Conservation (phyloP, 2,329 filamentous ascomycete species). For the Aspergillus sp. region DNA sequence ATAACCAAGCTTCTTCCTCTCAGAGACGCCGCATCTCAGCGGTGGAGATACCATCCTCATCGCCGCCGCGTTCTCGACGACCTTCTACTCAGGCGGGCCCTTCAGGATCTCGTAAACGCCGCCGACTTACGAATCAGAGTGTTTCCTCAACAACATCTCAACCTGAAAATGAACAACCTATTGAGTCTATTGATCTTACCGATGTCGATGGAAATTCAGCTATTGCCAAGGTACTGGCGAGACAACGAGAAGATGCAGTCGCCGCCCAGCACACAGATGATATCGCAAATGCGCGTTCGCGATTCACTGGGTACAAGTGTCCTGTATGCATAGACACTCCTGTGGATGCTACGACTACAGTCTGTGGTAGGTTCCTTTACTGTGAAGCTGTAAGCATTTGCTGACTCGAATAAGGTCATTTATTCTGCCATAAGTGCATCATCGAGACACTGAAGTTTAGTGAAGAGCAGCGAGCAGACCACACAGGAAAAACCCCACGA, state of each 20-base stretch:
- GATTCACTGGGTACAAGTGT: constrained; percentile 54
- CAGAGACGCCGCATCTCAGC: background rate
- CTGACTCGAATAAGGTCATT: constrained; percentile 49
- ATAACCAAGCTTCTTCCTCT: background rate
- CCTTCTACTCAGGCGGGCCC: background rate
- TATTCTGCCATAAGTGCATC: constrained; percentile 65
- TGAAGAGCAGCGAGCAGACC: constrained; percentile 48
- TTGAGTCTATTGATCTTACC: constrained; percentile 54
- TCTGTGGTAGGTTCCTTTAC: constrained; percentile 52
- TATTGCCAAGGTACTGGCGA: constrained; percentile 49
- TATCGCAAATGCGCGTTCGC: constrained; percentile 31
- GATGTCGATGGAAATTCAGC: constrained; percentile 41
- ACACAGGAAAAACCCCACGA: constrained; percentile 29
- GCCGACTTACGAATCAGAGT: constrained; percentile 7
- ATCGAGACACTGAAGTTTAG: constrained; percentile 59
- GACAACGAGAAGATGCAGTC: constrained; percentile 54
- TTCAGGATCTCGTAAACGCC: constrained; percentile 18
- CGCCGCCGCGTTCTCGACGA: background rate
- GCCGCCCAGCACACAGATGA: constrained; percentile 42
- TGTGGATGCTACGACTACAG: constrained; percentile 59
- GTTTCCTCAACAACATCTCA: background rate
- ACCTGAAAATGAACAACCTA: constrained; percentile 19
- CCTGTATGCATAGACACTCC: constrained; percentile 65
- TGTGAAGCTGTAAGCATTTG: background rate
- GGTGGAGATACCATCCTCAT: background rate